Percentiles rank a stretch among this genome's conserved stretches.
Conservation (phyloP, 164 flowering plant species). For the Vitis cinerea region DNA sequence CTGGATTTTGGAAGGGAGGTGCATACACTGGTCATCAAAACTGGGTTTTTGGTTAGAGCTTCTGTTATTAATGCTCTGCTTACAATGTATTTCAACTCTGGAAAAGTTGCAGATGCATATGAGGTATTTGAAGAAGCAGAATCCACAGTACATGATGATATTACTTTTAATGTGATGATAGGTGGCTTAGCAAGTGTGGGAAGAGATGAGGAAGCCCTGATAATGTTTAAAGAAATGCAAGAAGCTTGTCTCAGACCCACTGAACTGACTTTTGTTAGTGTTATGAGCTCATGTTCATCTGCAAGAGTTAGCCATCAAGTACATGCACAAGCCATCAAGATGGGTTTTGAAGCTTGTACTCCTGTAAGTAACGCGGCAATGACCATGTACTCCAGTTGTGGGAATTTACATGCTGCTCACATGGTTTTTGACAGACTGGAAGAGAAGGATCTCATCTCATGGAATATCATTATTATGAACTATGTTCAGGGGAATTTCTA, state of each 20-base stretch:
- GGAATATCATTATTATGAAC: constrained; percentile 61
- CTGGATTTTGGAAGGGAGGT: constrained; percentile 57
- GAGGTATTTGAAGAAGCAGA: constrained; percentile 49
- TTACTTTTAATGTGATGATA: constrained; percentile 74
- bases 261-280: constrained; percentile 60
- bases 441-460: constrained; percentile 50
- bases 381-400: constrained; percentile 45
- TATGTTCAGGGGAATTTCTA: constrained; percentile 39
- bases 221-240: constrained; percentile 50
- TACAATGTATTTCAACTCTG: constrained; percentile 66
- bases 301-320: constrained; percentile 38
- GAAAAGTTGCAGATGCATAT: constrained; percentile 36
- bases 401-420: constrained; percentile 34
- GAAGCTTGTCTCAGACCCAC: constrained; percentile 47
- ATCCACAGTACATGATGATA: constrained; percentile 30
- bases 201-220: constrained; percentile 48
- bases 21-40: constrained; percentile 50
- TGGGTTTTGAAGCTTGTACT: constrained; percentile 44
- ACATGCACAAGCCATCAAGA: constrained; percentile 51
- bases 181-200: constrained; percentile 55
- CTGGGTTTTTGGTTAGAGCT: constrained; percentile 41
- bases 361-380: constrained; percentile 69
- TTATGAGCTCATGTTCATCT: constrained; percentile 51
- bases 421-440: constrained; percentile 35
- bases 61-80: constrained; percentile 68